phyloP scores from a whole-genome alignment of 2,329 filamentous ascomycete species.

The Monosporascus sp. region DNA sequence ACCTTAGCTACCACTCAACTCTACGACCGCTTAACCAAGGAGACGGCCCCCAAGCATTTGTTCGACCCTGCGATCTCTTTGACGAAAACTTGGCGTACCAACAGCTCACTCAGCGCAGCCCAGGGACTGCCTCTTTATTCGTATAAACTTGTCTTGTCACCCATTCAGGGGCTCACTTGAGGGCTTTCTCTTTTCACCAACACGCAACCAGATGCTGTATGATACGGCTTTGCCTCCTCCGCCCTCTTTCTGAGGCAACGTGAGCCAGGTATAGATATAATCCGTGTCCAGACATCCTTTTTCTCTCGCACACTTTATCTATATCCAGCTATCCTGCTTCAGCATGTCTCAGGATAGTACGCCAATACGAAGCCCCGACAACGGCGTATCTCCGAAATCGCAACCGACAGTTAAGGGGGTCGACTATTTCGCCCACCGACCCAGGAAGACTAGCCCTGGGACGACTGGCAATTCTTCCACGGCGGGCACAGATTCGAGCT shows the following conservation, averaged over 20 bases:
- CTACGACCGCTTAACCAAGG: too few relatives aligned
- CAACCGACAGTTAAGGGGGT: conserved; percentile 19
- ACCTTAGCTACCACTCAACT: too few relatives aligned
- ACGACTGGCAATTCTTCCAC: conserved; percentile 2
- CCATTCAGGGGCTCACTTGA: background rate
- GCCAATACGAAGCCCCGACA: conserved; percentile 19
- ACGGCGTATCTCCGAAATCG: conserved; percentile 22
- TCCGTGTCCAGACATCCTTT: conserved; percentile 5
- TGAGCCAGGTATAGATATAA: conserved; percentile 30
- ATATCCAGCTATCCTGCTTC: conserved; percentile 6
- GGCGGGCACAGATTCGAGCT: conserved; percentile 8
- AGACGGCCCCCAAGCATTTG: background rate
- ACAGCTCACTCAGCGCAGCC: too few relatives aligned
- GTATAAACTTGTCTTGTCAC: background rate
- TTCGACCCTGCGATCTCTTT: background rate
- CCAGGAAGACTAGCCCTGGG: conserved; percentile 8
- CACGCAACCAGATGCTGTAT: conserved; percentile 30
- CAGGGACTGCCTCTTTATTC: background rate
- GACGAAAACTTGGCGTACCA: background rate
- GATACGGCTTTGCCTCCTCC: conserved; percentile 34
- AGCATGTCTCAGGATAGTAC: conserved; percentile 21
- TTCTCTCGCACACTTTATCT: conserved; percentile 6
- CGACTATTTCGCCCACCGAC: conserved; percentile 22
- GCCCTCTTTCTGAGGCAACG: conserved; percentile 37
- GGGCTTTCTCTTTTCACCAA: conserved; percentile 7